Conservation (phyloP, 2,329 filamentous ascomycete species). For the Calonectria hawksworthii region DNA sequence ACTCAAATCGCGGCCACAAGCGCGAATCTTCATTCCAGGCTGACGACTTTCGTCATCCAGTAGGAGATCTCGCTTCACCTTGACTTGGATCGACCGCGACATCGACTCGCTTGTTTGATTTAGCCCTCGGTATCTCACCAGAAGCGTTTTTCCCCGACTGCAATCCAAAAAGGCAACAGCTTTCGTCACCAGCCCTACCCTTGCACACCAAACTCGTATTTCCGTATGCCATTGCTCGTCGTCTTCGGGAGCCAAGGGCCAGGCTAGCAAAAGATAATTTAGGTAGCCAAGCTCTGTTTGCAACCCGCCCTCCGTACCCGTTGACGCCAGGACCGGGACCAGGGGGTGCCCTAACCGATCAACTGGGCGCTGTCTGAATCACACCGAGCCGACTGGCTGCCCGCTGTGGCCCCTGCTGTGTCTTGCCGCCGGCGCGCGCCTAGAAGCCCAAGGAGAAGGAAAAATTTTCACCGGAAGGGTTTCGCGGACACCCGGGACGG, state of each 20-base stretch:
- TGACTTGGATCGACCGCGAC: constrained; percentile 16
- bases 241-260: constrained; percentile 5
- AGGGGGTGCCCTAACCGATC: constrained; percentile 37
- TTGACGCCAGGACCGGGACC: constrained; percentile 29
- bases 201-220: constrained; percentile 43
- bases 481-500: constrained; percentile 44
- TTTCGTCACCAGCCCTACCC: constrained; percentile 31
- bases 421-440: constrained; percentile 47
- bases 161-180: constrained; percentile 27
- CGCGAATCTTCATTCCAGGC: constrained; percentile 37
- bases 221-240: constrained; percentile 26
- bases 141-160: constrained; percentile 1
- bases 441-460: constrained; percentile 48
- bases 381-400: constrained; percentile 44
- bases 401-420: constrained; percentile 35
- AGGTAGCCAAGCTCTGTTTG: constrained; percentile 15
- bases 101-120: constrained; percentile 12
- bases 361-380: constrained; percentile 45
- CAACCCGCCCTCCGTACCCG: constrained; percentile 21
- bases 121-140: constrained; percentile 21
- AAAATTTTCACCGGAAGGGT: constrained; percentile 49
- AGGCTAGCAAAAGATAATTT: constrained; percentile 14
- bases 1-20: not conserved
- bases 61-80: not conserved
- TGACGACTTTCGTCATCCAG: constrained; percentile 29